Conservation (phyloP, 1,139 yeast genomes). For the Hyphopichia pseudoburtonii region DNA sequence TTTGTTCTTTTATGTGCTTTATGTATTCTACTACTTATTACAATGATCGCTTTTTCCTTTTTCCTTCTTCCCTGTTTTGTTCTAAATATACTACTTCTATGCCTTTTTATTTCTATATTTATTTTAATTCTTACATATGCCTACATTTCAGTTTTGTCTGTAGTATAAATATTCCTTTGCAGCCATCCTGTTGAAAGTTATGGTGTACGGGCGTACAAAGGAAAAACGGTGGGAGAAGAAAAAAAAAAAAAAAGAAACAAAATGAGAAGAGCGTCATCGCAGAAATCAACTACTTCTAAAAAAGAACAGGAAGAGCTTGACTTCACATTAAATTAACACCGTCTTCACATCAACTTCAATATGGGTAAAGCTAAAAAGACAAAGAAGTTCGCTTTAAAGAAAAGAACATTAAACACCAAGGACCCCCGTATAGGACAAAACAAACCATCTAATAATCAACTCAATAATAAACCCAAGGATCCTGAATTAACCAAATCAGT, state of each 20-base stretch:
- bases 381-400: slow-evolving; percentile 91
- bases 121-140: no score
- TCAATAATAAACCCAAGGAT: slow-evolving; percentile 38
- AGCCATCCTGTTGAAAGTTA: background rate
- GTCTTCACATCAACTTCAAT: slow-evolving; percentile 3
- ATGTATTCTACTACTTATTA: no score
- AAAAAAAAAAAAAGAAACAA: background rate
- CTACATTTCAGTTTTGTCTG: no score
- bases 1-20: no score
- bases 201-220: background rate
- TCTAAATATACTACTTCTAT: no score
- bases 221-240: background rate
- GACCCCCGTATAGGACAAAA: slow-evolving; percentile 59
- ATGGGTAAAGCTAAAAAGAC: slow-evolving; percentile 98
- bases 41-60: no score
- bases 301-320: background rate
- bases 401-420: slow-evolving; percentile 72
- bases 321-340: background rate
- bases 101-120: no score
- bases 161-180: no score
- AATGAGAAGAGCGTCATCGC: background rate
- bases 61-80: no score
- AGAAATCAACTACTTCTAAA: no score
- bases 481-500: slow-evolving; percentile 80
- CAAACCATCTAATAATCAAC: slow-evolving; percentile 9